A percentile compares a stretch with the other conserved stretches of the same genome.
These are phyloP conservation scores for Oenanthe sinensis DNA, from an alignment of 129 eudicot species.

Conservation along the genomic window DNA sequence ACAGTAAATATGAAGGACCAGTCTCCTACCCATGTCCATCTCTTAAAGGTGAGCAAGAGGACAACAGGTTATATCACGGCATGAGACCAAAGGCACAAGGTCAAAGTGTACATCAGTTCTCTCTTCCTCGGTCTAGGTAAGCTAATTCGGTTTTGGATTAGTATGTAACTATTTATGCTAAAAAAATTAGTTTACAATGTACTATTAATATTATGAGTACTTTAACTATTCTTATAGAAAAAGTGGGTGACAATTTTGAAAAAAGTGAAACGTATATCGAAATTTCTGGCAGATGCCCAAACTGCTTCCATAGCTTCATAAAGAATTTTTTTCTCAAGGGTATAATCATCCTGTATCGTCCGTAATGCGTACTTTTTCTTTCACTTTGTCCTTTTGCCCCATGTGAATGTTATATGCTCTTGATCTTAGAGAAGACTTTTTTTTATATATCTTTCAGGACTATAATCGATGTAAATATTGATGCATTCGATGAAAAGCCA, in stretches of 20 bases:
- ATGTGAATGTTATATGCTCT: not conserved
- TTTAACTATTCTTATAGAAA: not conserved
- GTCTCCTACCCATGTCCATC: constrained; percentile 20
- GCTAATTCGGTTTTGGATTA: not conserved
- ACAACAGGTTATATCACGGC: constrained; percentile 22
- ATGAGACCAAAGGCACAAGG: constrained; percentile 21
- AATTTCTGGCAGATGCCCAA: not conserved
- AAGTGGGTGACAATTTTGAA: not conserved
- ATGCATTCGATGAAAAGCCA: constrained; percentile 44
- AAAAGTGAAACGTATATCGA: not conserved
- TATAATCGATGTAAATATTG: constrained; percentile 62
- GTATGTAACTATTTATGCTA: not conserved
- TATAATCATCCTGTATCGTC: not conserved
- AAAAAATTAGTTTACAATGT: not conserved
- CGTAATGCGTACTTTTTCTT: not conserved
- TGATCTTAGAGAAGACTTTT: constrained; percentile 11
- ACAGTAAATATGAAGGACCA: constrained; percentile 20
- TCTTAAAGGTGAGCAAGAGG: constrained; percentile 26
- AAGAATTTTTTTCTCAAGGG: constrained; percentile 8
- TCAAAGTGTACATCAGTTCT: constrained; percentile 34
- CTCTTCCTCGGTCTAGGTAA: constrained; percentile 58
- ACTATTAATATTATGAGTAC: not conserved
- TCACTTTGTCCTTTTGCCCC: not conserved
- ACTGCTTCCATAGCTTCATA: not conserved
- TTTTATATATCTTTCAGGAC: constrained; percentile 42